Base-by-base conservation (phyloP, 2,329 filamentous ascomycete genomes). In the Colletotrichum sp. region DNA sequence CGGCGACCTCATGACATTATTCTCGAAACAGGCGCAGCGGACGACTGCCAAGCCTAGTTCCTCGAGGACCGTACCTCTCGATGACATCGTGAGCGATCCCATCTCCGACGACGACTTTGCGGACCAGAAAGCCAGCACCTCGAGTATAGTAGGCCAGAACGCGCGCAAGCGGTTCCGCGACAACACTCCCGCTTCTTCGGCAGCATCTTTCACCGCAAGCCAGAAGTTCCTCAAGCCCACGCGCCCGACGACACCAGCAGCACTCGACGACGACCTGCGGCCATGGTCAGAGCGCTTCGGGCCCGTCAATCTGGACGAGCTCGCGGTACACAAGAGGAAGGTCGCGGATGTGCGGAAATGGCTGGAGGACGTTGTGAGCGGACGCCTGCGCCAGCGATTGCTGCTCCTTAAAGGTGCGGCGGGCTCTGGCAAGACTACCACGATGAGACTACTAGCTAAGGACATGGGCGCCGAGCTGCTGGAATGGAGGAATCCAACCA, bases 311-410 rank as follows among this genome's bases (percentile, higher is more conserved):
- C 83, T 98, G 15, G 93, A 96, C 18, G 96, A 99, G 85, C 87
- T 99, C 61, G 96, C 94, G 0, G 96, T 99, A 21, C 96, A 99
- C 84, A 98, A 98, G 87, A 97, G 92, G 80, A 99, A 99, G 84
- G 94, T 99, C 7, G 86, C 92, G 3, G 96, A 99, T 85, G 96
- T 99, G 61, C 91, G 93, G 74, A 89, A 86, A 74, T 99, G 97
- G 96, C 86, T 99, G 39, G 92, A 94, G 59, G 91, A 93, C 81
- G 94, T 95, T 21, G 90, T 95, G 77, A 83, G 85, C 30, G 94
- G 95, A 18, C 87, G 88, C 48, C 85, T 91, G 83, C 88, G 91
- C 75, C 92, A 98, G 87, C 91, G 94, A 76, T 82, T 98, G 73
- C 89, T 98, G 73, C 89, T 99, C 32, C 88, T 99, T 59, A 98